Base-by-base conservation (phyloP, 345 rosid species). In the Rhodamnia rubescens region DNA sequence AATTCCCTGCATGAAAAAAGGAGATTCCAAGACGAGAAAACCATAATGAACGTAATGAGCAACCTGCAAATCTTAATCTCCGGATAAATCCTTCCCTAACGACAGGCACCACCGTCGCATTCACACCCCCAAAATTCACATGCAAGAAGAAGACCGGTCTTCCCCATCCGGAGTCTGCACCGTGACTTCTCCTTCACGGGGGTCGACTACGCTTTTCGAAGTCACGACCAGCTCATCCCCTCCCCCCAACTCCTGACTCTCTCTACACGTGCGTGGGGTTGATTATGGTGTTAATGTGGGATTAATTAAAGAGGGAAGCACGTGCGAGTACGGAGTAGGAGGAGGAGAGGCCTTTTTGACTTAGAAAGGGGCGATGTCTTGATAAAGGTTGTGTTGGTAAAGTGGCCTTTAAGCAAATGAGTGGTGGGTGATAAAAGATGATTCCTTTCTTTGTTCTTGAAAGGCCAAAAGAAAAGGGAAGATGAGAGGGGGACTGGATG, bases 141-240 rank as follows among this genome's bases (percentile, higher is more conserved):
- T 54, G 85, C 50, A 59, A 4, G 44, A 42, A 42, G 85, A 83
- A 11, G 21, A 61, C 26, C 78, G 47, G 78, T 69, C 78, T 32
- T 36, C 47, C 78, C 20, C 11, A 13, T 13, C 13, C 53, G 2
- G 13, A 11, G 51, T 10, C 4, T 3, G 32, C 44, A 50, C 40
- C 21, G 69, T 84, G 88, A 18, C 86, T 22, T 86, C 50, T 11
- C 50, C 21, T 40, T 56, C 86, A 86, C 85, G 85, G 86, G 86
- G 82, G 42, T 52, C 18, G 40, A 44, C 80, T 36, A 13, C 88
- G 49, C 58, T 80, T 52, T 83, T 84, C 81, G 86, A 87, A 87
- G 87, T 56, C 75, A 44, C 26, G 83, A 36, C 36, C 78, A 75
- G 54, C 64, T 26, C 74, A 82, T 75, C 84, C 6, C 51, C 50